A percentile compares a stretch with the other conserved stretches of the same genome.
These are phyloP conservation scores for Ophiostoma sp. DNA, from an alignment of 2,329 filamentous ascomycete genomes.

Conservation along the genomic window DNA sequence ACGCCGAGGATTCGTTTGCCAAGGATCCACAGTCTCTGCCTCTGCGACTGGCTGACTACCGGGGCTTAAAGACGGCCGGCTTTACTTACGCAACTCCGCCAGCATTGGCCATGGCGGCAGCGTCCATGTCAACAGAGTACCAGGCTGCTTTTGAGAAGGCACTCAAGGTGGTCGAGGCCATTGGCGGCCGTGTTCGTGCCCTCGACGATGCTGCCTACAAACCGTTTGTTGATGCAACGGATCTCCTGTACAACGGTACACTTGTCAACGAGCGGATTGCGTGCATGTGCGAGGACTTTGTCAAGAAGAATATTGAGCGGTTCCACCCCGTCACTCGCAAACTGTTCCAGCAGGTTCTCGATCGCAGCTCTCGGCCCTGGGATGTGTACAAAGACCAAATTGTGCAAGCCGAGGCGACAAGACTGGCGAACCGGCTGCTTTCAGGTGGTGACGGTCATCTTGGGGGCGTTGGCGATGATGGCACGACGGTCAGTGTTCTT, in stretches of 20 bases:
- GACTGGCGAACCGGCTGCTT: conserved; percentile 32
- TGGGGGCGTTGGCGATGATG: neutral
- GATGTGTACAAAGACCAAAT: conserved; percentile 52
- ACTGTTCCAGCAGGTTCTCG: conserved; percentile 45
- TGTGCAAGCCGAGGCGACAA: conserved; percentile 45
- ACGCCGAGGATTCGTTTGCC: conserved; percentile 51
- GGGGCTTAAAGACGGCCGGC: conserved; percentile 33
- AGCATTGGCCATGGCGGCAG: conserved; percentile 41
- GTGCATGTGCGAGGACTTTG: conserved; percentile 38
- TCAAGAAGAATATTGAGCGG: conserved; percentile 39
- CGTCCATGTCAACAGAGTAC: conserved; percentile 32
- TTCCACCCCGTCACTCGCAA: conserved; percentile 52
- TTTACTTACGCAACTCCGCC: conserved; percentile 52
- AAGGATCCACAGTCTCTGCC: conserved; percentile 40
- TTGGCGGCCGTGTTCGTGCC: conserved; percentile 40
- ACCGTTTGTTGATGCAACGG: conserved; percentile 49
- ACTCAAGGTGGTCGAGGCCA: conserved; percentile 40
- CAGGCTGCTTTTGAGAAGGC: conserved; percentile 40
- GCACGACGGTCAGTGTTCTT: conserved; percentile 42
- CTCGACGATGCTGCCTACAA: conserved; percentile 43
- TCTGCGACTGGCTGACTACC: conserved; percentile 31
- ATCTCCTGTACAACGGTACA: conserved; percentile 54
- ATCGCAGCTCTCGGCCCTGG: conserved; percentile 43
- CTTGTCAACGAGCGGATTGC: conserved; percentile 54
- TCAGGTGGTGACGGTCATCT: neutral